Base-by-base conservation (phyloP, 768 basidiomycete species). In the Arthromyces matolae region DNA sequence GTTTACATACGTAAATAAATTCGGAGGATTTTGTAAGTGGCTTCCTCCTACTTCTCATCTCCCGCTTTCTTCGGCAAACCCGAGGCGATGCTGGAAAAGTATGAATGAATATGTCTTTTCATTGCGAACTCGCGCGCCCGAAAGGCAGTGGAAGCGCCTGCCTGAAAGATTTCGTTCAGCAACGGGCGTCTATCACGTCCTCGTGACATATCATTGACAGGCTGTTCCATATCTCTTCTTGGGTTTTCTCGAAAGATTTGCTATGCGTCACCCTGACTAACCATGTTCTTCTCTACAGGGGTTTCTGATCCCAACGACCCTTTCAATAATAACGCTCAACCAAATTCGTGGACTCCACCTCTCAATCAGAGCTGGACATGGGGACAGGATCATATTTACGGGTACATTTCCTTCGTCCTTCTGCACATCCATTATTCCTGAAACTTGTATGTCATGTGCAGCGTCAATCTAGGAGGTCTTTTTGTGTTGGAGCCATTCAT, bases 331-430 rank as follows among this genome's bases (percentile, higher is more conserved):
- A 71, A 76, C 34, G 90, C 91, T 6, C 77, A 72, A 49, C 75
- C 85, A 8, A 89, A 93, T 57, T 80, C 77, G 2, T 93, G 87
- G 83, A 85, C 86, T 5, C 89, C 89, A 1, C 76, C 86, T 6
- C 70, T 95, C 40, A 87, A 86, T 67, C 72, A 82, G 57, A 77
- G 70, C 22, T 95, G 90, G 88, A 74, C 68, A 19, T 93, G 73
- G 71, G 80, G 78, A 12, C 68, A 69, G 42, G 77, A 89, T 68
- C 78, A 70, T 34, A 65, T 87, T 25, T 71, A 70, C 53, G 84
- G 86, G 85, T 85, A 54, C 4, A 73, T 64, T 50, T 40, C 29
- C 20, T 47, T 42, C 45, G n/a, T n/a, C 25, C 20, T 6, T 24
- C 3, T 28, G 12, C 27, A 24, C 16, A 4, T 23, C 51, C 45